Percentiles rank a stretch among this genome's conserved stretches.
phyloP scores from a whole-genome alignment of 768 basidiomycete species.

The Lanmaoa rubissima region DNA sequence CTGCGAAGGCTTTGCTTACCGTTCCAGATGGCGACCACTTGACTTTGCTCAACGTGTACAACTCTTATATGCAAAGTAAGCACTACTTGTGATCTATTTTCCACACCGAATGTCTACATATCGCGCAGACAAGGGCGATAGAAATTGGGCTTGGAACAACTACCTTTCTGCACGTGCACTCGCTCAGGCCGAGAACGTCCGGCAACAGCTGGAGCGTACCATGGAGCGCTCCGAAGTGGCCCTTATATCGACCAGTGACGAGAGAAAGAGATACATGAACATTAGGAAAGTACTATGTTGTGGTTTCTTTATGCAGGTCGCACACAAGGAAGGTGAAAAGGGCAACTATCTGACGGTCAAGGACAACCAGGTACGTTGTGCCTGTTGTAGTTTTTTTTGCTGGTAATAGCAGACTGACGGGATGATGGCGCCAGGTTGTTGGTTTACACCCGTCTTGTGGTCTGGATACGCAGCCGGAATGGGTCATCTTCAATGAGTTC shows the following conservation, averaged over 20 bases:
- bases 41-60: slow-evolving; percentile 93
- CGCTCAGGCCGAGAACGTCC: slow-evolving; percentile 90
- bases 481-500: slow-evolving; percentile 94
- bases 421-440: slow-evolving; percentile 12
- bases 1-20: slow-evolving; percentile 82
- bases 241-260: slow-evolving; percentile 63
- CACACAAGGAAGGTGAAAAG: slow-evolving; percentile 92
- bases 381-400: neutral
- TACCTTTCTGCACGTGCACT: slow-evolving; percentile 83
- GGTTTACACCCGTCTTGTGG: slow-evolving; percentile 78
- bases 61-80: slow-evolving; percentile 83
- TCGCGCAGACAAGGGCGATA: slow-evolving; percentile 65
- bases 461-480: slow-evolving; percentile 82
- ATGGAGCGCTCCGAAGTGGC: slow-evolving; percentile 92
- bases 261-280: slow-evolving; percentile 66
- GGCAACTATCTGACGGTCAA: slow-evolving; percentile 88
- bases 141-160: slow-evolving; percentile 89
- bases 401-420: neutral
- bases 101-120: neutral
- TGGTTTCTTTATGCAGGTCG: slow-evolving; percentile 98
- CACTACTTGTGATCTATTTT: slow-evolving; percentile 1
- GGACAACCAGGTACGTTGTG: slow-evolving; percentile 75
- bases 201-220: slow-evolving; percentile 79
- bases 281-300: slow-evolving; percentile 83
- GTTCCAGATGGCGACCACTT: slow-evolving; percentile 98